Percentiles rank a stretch among this genome's conserved stretches.
These are phyloP conservation scores for Dipteronia dyeriana DNA, from an alignment of 345 rosid genomes.

Conservation along the genomic window DNA sequence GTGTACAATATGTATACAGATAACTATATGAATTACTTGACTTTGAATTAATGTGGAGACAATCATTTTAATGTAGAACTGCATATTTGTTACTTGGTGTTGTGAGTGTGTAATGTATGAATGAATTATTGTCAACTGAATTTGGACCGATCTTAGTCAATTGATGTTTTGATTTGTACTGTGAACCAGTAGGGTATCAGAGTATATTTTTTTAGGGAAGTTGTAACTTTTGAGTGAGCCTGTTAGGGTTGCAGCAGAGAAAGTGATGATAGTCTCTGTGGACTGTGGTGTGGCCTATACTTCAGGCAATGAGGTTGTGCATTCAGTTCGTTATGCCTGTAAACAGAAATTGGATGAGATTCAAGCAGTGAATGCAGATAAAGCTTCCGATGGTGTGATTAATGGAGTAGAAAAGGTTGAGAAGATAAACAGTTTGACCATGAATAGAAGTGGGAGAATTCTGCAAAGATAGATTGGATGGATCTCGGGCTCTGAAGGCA, in stretches of 20 bases:
- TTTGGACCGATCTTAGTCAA: no score
- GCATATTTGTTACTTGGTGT: no score
- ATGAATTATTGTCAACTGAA: no score
- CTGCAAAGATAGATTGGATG: slow-evolving; percentile 2
- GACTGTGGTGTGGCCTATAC: slow-evolving; percentile 49
- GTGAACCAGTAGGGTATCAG: slow-evolving; percentile 38
- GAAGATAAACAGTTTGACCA: slow-evolving; percentile 3
- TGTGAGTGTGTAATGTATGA: no score
- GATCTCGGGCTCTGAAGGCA: slow-evolving; percentile 10
- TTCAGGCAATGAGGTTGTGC: slow-evolving; percentile 48
- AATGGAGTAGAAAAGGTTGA: not conserved
- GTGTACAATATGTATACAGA: no score
- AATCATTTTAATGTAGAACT: no score
- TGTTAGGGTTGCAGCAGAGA: slow-evolving; percentile 37
- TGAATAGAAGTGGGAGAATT: slow-evolving; percentile 9
- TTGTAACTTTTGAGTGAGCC: slow-evolving; percentile 38
- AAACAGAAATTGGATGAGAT: slow-evolving; percentile 21
- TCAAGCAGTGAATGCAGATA: not conserved
- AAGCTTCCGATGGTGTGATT: not conserved
- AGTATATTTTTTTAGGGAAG: slow-evolving; percentile 48
- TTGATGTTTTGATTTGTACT: not conserved
- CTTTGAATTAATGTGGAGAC: no score
- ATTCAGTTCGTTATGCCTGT: slow-evolving; percentile 42
- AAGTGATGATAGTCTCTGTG: slow-evolving; percentile 45
- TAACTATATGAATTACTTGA: no score